phyloP scores from a whole-genome alignment of 2,329 filamentous ascomycete species.

The Metarhizium rileyi region DNA sequence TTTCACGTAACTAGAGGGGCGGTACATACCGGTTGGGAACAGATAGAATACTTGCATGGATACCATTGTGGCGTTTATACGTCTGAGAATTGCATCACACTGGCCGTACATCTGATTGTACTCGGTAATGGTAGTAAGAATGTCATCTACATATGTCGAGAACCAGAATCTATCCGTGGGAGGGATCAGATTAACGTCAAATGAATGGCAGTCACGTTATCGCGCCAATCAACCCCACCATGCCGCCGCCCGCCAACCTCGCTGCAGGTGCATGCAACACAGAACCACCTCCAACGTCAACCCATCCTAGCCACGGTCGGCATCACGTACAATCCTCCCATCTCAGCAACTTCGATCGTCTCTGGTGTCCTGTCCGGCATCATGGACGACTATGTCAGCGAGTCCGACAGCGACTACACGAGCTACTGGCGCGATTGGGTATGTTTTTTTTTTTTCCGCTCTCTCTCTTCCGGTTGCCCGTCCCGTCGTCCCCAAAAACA shows the following conservation, averaged over 20 bases:
- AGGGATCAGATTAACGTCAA: too few relatives aligned
- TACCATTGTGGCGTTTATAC: neutral
- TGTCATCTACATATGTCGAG: too few relatives aligned
- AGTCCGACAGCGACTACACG: slow-evolving; percentile 97
- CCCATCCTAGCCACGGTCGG: neutral
- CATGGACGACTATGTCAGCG: slow-evolving; percentile 97
- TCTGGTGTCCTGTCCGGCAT: slow-evolving; percentile 15
- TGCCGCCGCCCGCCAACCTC: neutral
- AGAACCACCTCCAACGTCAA: slow-evolving; percentile 1
- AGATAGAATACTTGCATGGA: neutral
- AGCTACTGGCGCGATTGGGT: slow-evolving; percentile 99
- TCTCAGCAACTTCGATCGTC: neutral
- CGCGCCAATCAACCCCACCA: slow-evolving; percentile 2
- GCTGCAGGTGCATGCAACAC: neutral
- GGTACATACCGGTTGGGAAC: neutral
- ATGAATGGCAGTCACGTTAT: slow-evolving; percentile 9
- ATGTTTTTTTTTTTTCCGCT: slow-evolving; percentile 40
- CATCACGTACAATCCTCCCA: slow-evolving; percentile 4
- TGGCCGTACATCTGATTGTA: too few relatives aligned
- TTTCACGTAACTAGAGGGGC: neutral
- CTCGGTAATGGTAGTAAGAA: too few relatives aligned
- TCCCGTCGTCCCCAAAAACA: neutral
- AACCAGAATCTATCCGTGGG: too few relatives aligned
- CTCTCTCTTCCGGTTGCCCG: too few relatives aligned
- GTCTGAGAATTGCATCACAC: too few relatives aligned